A percentile compares a stretch with the other conserved stretches of the same genome.
Evolutionary conservation across 495 filamentous ascomycete species (phyloP).

Genomic region (Aspergillus indologenus): DNA sequence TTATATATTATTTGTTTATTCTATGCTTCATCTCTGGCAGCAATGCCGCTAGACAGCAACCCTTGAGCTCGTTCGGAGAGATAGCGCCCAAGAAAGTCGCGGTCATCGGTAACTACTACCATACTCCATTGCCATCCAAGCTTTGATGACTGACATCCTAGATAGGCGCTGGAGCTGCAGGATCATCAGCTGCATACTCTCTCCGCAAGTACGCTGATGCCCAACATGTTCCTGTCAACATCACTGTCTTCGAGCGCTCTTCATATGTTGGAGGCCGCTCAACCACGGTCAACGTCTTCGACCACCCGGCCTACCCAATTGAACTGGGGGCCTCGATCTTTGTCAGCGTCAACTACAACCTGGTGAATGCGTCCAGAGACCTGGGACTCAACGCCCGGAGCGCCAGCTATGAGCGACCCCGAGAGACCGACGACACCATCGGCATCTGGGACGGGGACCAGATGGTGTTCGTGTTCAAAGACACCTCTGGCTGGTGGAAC

Average conservation of each 20-base stretch:
- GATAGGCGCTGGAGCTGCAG: slow-evolving; percentile 84
- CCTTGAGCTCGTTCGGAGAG: slow-evolving; percentile 19
- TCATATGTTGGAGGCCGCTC: slow-evolving; percentile 81
- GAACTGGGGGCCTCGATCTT: slow-evolving; percentile 95
- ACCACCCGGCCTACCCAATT: slow-evolving; percentile 64
- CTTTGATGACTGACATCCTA: slow-evolving; percentile 1
- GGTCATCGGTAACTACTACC: slow-evolving; percentile 39
- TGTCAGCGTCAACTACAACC: slow-evolving; percentile 78
- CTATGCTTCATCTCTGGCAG: slow-evolving; percentile 19
- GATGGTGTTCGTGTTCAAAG: slow-evolving; percentile 66
- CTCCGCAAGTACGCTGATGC: slow-evolving; percentile 64
- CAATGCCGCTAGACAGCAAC: slow-evolving; percentile 29
- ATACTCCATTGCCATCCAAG: neutral
- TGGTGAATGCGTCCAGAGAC: slow-evolving; percentile 68
- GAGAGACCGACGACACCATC: slow-evolving; percentile 47
- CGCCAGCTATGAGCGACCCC: slow-evolving; percentile 31
- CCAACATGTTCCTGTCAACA: slow-evolving; percentile 56
- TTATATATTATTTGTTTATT: slow-evolving; percentile 10
- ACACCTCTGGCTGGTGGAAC: slow-evolving; percentile 72
- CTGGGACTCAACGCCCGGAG: slow-evolving; percentile 59
- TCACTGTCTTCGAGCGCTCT: slow-evolving; percentile 86
- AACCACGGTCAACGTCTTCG: slow-evolving; percentile 80
- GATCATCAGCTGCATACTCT: slow-evolving; percentile 82
- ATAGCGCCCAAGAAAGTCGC: slow-evolving; percentile 39
- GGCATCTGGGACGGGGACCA: slow-evolving; percentile 80